These are phyloP conservation scores for Durusdinium trenchii DNA, from an alignment of 73 alveolate species.

Conservation along the genomic window DNA sequence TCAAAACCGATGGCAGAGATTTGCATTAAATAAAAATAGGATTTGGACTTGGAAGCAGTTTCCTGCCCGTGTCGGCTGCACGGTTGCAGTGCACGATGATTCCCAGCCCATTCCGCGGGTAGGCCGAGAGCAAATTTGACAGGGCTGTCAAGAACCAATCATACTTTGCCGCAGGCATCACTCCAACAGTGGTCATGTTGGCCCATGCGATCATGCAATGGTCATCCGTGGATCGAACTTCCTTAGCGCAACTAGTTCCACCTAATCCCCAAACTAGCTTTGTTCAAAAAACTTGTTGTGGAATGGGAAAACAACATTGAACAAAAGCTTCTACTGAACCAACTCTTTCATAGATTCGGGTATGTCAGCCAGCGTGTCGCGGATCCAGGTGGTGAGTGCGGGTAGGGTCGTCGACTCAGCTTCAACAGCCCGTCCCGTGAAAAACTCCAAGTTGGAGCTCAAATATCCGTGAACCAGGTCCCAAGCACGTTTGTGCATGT, in stretches of 20 bases:
- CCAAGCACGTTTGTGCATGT: background rate
- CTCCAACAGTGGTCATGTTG: background rate
- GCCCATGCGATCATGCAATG: background rate
- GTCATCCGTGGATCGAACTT: background rate
- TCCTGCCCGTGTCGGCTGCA: conserved; percentile 20
- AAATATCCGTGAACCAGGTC: background rate
- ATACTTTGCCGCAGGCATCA: background rate
- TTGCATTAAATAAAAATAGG: too few species aligned
- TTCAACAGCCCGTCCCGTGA: background rate
- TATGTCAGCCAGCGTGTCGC: background rate
- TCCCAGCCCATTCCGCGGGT: background rate
- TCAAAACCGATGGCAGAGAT: background rate
- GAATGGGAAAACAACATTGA: background rate
- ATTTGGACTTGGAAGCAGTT: too few species aligned
- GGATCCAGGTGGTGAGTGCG: background rate
- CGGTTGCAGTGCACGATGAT: background rate
- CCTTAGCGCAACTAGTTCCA: background rate
- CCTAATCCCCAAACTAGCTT: too few species aligned
- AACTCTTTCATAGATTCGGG: too few species aligned
- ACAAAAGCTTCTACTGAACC: too few species aligned
- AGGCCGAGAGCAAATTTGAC: background rate
- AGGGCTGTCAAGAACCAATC: background rate
- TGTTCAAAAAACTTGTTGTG: background rate
- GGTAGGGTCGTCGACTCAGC: conserved; percentile 3
- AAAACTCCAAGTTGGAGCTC: background rate